These are phyloP conservation scores for Aspergillus alliaceus DNA, from an alignment of 2,329 filamentous ascomycete species.

Conservation along the genomic window DNA sequence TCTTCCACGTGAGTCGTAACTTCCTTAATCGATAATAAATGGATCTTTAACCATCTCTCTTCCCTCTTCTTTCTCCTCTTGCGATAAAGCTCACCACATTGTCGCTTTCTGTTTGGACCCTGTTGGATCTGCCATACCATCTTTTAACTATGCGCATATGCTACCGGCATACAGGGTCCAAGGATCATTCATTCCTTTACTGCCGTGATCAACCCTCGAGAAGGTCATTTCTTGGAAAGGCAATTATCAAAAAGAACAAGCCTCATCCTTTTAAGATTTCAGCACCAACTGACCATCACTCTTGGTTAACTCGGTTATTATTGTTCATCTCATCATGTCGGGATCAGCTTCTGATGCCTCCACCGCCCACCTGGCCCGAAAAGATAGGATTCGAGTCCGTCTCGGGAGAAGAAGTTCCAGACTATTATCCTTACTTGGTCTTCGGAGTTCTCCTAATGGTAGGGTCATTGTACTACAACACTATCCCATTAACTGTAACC, in stretches of 20 bases:
- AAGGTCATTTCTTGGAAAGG: neutral
- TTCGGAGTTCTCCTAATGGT: constrained; percentile 30
- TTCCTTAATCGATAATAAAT: neutral
- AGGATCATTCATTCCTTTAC: neutral
- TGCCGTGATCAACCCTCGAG: neutral
- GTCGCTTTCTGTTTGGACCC: neutral
- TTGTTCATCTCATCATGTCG: constrained; percentile 22
- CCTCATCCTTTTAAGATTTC: neutral
- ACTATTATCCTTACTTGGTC: constrained; percentile 36
- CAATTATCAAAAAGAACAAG: neutral
- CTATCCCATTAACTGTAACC: neutral
- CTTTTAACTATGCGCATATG: neutral
- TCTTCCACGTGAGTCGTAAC: neutral
- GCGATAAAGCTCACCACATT: neutral
- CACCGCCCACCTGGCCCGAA: constrained; percentile 13
- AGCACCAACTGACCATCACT: neutral
- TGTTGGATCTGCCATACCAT: neutral
- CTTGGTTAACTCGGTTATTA: neutral
- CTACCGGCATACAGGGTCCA: neutral
- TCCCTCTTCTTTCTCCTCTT: neutral
- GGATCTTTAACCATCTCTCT: neutral
- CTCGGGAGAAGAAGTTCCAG: constrained; percentile 39
- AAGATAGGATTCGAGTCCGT: constrained; percentile 29
- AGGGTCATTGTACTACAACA: neutral
- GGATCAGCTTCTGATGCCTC: constrained; percentile 23